Conservation (phyloP, 768 basidiomycete genomes). For the Hericium erinaceus region DNA sequence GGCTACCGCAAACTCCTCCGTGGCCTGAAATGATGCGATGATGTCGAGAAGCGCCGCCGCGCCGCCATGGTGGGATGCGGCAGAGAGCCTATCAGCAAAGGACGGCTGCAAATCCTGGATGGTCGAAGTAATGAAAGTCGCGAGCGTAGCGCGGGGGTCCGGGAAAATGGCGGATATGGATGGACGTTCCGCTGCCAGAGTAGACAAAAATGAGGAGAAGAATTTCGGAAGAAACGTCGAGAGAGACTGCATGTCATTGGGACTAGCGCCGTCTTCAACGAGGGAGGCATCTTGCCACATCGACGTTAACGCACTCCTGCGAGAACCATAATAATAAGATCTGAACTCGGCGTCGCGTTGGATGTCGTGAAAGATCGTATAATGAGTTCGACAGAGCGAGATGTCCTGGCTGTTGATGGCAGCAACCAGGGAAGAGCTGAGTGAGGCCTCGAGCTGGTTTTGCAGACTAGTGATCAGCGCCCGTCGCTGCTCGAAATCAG, state of each 20-base stretch:
- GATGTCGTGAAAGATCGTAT: slow-evolving; percentile 82
- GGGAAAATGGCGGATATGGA: slow-evolving; percentile 84
- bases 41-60: slow-evolving; percentile 57
- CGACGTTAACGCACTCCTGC: slow-evolving; percentile 53
- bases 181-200: slow-evolving; percentile 62
- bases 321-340: slow-evolving; percentile 87
- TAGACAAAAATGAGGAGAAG: slow-evolving; percentile 54
- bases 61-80: slow-evolving; percentile 58
- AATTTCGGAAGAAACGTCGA: slow-evolving; percentile 66
- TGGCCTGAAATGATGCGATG: slow-evolving; percentile 59
- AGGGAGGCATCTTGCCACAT: slow-evolving; percentile 60
- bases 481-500: slow-evolving; percentile 82
- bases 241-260: slow-evolving; percentile 33
- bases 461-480: slow-evolving; percentile 85
- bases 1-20: slow-evolving; percentile 73
- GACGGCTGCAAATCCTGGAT: slow-evolving; percentile 76
- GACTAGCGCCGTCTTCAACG: slow-evolving; percentile 36
- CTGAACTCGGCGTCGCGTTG: slow-evolving; percentile 89
- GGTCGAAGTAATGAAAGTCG: slow-evolving; percentile 74
- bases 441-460: slow-evolving; percentile 89
- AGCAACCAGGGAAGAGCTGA: slow-evolving; percentile 84
- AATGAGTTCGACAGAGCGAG: slow-evolving; percentile 66
- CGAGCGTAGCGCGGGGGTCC: slow-evolving; percentile 67
- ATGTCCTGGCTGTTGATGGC: slow-evolving; percentile 78
- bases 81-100: slow-evolving; percentile 67